Base-by-base conservation (phyloP, 306 rosid genomes). In the Prinsepia uniflora region DNA sequence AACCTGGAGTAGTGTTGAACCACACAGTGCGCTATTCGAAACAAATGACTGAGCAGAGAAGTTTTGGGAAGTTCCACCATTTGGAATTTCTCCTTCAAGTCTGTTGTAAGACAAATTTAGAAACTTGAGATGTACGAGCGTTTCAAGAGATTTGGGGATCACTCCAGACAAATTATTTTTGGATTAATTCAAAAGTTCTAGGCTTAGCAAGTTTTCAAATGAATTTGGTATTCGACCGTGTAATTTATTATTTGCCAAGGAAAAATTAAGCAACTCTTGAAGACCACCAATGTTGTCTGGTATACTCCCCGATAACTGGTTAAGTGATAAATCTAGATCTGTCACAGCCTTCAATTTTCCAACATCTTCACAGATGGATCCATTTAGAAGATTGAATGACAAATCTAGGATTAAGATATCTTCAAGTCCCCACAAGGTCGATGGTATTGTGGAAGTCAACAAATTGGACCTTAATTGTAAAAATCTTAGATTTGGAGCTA, bases 21-120 rank as follows among this genome's bases (percentile, higher is more conserved):
- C 71, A 71, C 80, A 75, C 4, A 80, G 73, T 6, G 13, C 70
- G 6, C n/a, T 48, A 50, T 80, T 80, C 13, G 57, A 53, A 20
- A 58, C 30, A 58, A 80, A 80, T 70, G 83, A 80, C 10, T 40
- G 24, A 75, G 53, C n/a, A 3, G 79, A 68, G 59, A 74, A 70
- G 8, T 40, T 74, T 11, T 30, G 39, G 22, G 74, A 46, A 10
- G 69, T 58, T 15, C 76, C 73, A 36, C 49, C 63, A 39, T 2
- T 65, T 56, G 76, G 79, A 61, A 79, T 69, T 68, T 68, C 72
- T 61, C 83, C 79, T 74, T 18, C 42, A 6, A 77, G 30, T 11
- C 40, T 50, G 15, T 71, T 65, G 70, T 12, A 19, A 20, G 70
- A 65, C 39, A 72, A 50, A 19, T 78, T 42, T 2, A 77, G 34